Base-by-base conservation (phyloP, 2,329 filamentous ascomycete species). In the Whalleya microplaca region DNA sequence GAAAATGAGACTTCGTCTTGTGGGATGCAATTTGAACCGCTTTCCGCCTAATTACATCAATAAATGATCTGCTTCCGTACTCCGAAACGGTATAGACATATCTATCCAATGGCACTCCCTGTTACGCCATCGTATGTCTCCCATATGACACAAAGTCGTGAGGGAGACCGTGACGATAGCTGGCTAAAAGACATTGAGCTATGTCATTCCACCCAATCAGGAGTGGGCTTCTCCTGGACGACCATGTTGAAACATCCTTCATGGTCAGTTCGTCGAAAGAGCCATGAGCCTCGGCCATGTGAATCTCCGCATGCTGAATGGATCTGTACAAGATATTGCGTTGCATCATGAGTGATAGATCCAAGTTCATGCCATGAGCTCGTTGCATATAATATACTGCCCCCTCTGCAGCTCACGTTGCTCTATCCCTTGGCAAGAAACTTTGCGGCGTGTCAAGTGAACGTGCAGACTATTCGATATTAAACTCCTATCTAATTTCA, bases 1-100 rank as follows among this genome's bases (percentile, higher is more conserved):
- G 48, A 52, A 41, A 52, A 37, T 37, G 55, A 54, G 50, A 47
- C 48, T 45, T 27, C 37, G 43, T 53, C 46, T 45, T 55, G 19
- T 41, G 54, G 58, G 60, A 58, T 32, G 52, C 50, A 62, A 58
- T 64, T 43, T 61, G 46, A 56, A 43, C 29, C 29, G 7, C 56
- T 62, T 61, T 58, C 59, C 59, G 62, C 59, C 59, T 64, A 64
- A 64, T 64, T 64, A 62, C 59, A 64, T 56, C 58, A 64, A 64
- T 60, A 61, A 63, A 57, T 27, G 14, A 48, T 52, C 58, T 59
- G 21, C 61, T 55, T 64, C 61, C 61, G 61, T 47, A 58, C 47
- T 53, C 61, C 61, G 43, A 64, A 64, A 59, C 59, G 61, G 59
- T 56, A 52, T 41, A 42, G 29, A 41, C 51, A 42, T 40, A 41